Conservation (phyloP, 805 yeast species). For the Ogataea ramenticola region DNA sequence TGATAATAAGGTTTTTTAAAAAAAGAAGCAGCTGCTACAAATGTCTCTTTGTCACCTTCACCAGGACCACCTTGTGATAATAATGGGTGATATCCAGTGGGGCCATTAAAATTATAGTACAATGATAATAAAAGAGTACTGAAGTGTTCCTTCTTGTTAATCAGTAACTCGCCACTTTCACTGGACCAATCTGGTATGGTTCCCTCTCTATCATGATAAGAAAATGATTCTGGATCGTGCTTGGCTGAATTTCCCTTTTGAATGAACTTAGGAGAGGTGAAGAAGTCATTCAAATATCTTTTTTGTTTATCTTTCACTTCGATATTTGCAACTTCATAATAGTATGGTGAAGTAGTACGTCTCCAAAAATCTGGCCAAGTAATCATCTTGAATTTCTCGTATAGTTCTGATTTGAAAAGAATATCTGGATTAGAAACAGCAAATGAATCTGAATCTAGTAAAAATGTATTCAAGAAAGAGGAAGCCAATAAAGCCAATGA, state of each 20-base stretch:
- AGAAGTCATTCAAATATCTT: constrained; percentile 19
- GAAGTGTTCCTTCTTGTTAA: constrained; percentile 52
- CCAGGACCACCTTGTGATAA: constrained; percentile 58
- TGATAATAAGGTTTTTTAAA: constrained; percentile 42
- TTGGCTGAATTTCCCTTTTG: constrained; percentile 13
- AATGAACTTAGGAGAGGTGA: constrained; percentile 8
- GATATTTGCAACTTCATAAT: constrained; percentile 29
- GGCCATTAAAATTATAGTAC: constrained; percentile 63
- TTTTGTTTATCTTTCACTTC: constrained; percentile 22
- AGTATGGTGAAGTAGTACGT: constrained; percentile 56
- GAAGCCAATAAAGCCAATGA: constrained; percentile 38
- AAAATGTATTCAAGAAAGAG: constrained; percentile 36
- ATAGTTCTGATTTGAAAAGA: constrained; percentile 33
- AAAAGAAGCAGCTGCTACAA: constrained; percentile 54
- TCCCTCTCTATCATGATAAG: constrained; percentile 55
- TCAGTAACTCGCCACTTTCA: constrained; percentile 59
- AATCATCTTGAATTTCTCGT: constrained; percentile 41
- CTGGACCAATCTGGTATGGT: constrained; percentile 60
- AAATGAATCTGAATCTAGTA: constrained; percentile 41
- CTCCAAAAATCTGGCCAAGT: constrained; percentile 79
- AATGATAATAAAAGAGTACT: constrained; percentile 49
- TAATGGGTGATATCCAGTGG: constrained; percentile 48
- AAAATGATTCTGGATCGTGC: constrained; percentile 25
- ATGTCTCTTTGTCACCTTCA: constrained; percentile 74
- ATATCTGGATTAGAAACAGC: constrained; percentile 35